Percentiles rank a stretch among this genome's conserved stretches.
phyloP scores from a whole-genome alignment of 2,329 filamentous ascomycete genomes.

The Fusarium liriodendri region DNA sequence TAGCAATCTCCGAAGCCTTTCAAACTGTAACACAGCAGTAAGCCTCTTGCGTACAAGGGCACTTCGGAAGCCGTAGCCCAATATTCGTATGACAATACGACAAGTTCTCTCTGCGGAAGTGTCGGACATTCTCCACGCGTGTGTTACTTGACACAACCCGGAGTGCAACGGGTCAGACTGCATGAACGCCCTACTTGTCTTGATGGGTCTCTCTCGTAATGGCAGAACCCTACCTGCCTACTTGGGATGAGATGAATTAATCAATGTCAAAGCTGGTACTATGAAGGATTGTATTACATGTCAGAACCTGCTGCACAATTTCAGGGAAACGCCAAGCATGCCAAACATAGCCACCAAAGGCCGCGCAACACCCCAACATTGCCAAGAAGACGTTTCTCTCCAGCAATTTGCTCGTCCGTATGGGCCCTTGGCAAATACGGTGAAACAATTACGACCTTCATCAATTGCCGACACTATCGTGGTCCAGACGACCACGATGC shows the following conservation, averaged over 20 bases:
- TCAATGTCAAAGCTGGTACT: background rate
- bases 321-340: background rate
- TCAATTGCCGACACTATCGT: background rate
- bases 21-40: background rate
- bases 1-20: background rate
- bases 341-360: background rate
- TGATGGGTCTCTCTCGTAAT: background rate
- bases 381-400: background rate
- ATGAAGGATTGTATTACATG: background rate
- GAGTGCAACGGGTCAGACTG: background rate
- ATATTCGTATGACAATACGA: background rate
- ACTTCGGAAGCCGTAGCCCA: background rate
- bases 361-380: background rate
- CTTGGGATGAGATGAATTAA: background rate
- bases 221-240: background rate
- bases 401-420: background rate
- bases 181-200: background rate
- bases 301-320: background rate
- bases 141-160: background rate
- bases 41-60: background rate
- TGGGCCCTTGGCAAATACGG: background rate
- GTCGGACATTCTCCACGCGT: background rate
- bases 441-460: background rate
- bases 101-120: background rate
- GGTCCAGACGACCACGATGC: background rate